phyloP scores from a whole-genome alignment of 2,329 filamentous ascomycete genomes.

The Aspergillus sp. region DNA sequence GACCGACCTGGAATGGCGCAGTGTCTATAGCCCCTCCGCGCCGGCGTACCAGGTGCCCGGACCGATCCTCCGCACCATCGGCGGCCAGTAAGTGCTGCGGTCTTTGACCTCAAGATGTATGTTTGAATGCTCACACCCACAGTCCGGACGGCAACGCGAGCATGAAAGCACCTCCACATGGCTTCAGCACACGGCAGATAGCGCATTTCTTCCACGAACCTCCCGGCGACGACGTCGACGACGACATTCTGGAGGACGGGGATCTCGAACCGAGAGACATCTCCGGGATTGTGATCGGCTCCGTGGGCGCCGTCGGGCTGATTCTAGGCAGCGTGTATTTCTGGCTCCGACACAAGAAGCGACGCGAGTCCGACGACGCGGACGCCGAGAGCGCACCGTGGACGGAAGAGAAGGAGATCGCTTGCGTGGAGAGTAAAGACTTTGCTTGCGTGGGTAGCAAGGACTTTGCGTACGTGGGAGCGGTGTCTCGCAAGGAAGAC shows the following conservation, averaged over 20 bases:
- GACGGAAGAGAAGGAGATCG: background rate
- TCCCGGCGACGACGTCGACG: background rate
- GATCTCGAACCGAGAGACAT: background rate
- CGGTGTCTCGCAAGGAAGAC: no score
- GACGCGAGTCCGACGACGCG: background rate
- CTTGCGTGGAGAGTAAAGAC: no score
- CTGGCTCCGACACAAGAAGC: background rate
- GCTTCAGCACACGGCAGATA: background rate
- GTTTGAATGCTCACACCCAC: background rate
- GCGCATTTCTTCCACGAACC: slow-evolving; percentile 1
- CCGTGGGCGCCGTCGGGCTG: background rate
- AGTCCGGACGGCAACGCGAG: background rate
- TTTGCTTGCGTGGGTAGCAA: no score
- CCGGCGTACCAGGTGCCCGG: slow-evolving; percentile 24
- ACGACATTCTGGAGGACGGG: background rate
- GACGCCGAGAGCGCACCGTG: background rate
- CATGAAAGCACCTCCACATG: background rate
- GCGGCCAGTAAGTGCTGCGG: slow-evolving; percentile 25
- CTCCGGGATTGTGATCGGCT: background rate
- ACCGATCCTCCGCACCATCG: slow-evolving; percentile 21
- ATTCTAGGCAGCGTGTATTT: background rate
- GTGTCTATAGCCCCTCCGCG: slow-evolving; percentile 24
- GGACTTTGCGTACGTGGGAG: no score
- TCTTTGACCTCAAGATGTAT: no score
- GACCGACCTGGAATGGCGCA: slow-evolving; percentile 28